Evolutionary conservation across 495 filamentous ascomycete genomes (phyloP).

Genomic region (Pseudotulostoma volvatum): DNA sequence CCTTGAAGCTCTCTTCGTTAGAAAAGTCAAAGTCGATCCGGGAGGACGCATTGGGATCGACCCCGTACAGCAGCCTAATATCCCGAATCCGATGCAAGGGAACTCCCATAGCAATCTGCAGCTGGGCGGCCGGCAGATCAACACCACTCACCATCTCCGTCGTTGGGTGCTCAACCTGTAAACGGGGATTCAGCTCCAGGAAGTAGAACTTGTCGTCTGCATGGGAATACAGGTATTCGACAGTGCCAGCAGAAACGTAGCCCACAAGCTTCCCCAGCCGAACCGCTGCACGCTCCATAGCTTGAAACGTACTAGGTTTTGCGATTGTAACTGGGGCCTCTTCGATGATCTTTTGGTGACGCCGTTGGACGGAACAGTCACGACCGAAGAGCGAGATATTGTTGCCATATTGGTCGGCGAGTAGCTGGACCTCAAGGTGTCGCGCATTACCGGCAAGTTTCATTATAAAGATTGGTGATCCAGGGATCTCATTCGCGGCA

Average conservation of each 20-base stretch:
- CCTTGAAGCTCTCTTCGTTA: constrained; percentile 63
- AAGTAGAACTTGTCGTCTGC: constrained; percentile 99
- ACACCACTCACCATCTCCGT: constrained; percentile 99
- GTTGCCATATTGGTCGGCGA: constrained; percentile 98
- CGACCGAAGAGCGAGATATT: constrained; percentile 97
- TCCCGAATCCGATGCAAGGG: constrained; percentile 90
- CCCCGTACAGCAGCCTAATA: constrained; percentile 90
- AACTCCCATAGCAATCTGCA: constrained; percentile 98
- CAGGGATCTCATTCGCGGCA: constrained; percentile 94
- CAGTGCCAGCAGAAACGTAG: constrained; percentile 96
- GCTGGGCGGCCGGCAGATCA: constrained; percentile 89
- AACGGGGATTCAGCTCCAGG: constrained; percentile 90
- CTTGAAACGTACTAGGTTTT: constrained; percentile 70
- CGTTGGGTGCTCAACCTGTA: constrained; percentile 98
- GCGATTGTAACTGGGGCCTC: constrained; percentile 96
- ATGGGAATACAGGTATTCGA: constrained; percentile 98
- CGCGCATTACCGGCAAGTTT: constrained; percentile 93
- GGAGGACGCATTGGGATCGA: constrained; percentile 69
- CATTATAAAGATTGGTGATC: constrained; percentile 99
- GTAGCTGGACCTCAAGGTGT: constrained; percentile 92
- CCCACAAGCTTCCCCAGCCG: constrained; percentile 85
- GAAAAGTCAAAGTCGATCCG: constrained; percentile 96
- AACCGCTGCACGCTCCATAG: constrained; percentile 94
- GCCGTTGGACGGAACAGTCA: constrained; percentile 96
- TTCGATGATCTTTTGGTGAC: constrained; percentile 99